Conservation (phyloP, 2,329 filamentous ascomycete genomes). For the Canariomyces notabilis region DNA sequence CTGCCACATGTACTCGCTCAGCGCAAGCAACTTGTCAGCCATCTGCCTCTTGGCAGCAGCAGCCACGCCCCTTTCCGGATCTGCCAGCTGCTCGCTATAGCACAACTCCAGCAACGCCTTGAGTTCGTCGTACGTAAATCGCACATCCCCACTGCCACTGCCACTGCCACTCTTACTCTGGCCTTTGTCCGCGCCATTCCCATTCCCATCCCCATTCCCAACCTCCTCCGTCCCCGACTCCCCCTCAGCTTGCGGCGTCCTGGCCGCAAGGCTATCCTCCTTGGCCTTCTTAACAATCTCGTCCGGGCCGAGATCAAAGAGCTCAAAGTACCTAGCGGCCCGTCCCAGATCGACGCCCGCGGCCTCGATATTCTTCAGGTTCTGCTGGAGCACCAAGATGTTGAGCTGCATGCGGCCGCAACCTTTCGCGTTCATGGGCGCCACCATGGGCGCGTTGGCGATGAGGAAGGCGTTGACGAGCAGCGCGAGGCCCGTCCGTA, state of each 20-base stretch:
- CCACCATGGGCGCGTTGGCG: slow-evolving; percentile 62
- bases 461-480: slow-evolving; percentile 79
- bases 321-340: slow-evolving; percentile 61
- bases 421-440: slow-evolving; percentile 78
- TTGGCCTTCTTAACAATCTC: slow-evolving; percentile 59
- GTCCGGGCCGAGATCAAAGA: slow-evolving; percentile 63
- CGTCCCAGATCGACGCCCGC: slow-evolving; percentile 55
- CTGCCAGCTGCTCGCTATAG: slow-evolving; percentile 62
- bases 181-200: slow-evolving; percentile 14
- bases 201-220: slow-evolving; percentile 31
- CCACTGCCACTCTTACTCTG: slow-evolving; percentile 14
- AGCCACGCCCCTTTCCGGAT: slow-evolving; percentile 62
- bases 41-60: slow-evolving; percentile 63
- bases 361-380: slow-evolving; percentile 85
- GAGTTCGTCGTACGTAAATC: slow-evolving; percentile 61
- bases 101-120: slow-evolving; percentile 62
- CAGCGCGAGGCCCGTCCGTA: slow-evolving; percentile 69
- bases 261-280: slow-evolving; percentile 34
- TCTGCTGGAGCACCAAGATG: slow-evolving; percentile 91
- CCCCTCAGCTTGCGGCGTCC: no score
- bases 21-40: slow-evolving; percentile 62
- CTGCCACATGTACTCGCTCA: slow-evolving; percentile 72
- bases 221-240: no score
- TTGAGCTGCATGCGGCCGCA: slow-evolving; percentile 88
- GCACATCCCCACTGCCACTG: neutral